A percentile compares a stretch with the other conserved stretches of the same genome.
Evolutionary conservation across 1,284 basidiomycete species (phyloP).

Genomic region (Athelia psychrophila): DNA sequence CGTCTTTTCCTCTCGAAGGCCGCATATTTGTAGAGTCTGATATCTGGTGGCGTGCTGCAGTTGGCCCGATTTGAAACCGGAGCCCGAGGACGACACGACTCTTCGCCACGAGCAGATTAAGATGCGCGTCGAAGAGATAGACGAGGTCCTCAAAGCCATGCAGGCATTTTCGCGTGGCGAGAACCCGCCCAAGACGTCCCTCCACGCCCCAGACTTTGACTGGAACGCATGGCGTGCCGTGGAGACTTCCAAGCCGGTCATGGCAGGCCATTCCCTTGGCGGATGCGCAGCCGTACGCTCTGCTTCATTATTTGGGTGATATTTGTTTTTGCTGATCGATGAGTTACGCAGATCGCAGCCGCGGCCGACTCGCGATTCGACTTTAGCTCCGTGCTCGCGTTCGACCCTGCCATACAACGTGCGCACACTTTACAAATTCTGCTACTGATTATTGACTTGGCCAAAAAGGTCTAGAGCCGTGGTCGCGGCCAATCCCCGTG

Average conservation of each 20-base stretch:
- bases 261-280: constrained; percentile 33
- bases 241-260: constrained; percentile 18
- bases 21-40: neutral
- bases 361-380: constrained; percentile 17
- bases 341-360: constrained; percentile 19
- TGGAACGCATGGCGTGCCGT: constrained; percentile 20
- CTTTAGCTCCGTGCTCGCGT: constrained; percentile 22
- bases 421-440: constrained; percentile 2
- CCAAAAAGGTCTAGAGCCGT: constrained; percentile 27
- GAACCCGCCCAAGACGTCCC: constrained; percentile 3
- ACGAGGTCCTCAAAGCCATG: constrained; percentile 31
- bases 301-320: neutral
- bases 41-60: constrained; percentile 5
- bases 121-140: constrained; percentile 39
- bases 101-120: constrained; percentile 40
- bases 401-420: constrained; percentile 26
- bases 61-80: constrained; percentile 27
- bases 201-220: constrained; percentile 9
- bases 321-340: neutral
- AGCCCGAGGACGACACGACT: constrained; percentile 33
- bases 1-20: neutral
- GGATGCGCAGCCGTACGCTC: constrained; percentile 29
- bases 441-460: neutral
- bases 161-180: constrained; percentile 13
- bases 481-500: constrained; percentile 21